Base-by-base conservation (phyloP, 2,329 filamentous ascomycete species). In the Fusarium scirpi region DNA sequence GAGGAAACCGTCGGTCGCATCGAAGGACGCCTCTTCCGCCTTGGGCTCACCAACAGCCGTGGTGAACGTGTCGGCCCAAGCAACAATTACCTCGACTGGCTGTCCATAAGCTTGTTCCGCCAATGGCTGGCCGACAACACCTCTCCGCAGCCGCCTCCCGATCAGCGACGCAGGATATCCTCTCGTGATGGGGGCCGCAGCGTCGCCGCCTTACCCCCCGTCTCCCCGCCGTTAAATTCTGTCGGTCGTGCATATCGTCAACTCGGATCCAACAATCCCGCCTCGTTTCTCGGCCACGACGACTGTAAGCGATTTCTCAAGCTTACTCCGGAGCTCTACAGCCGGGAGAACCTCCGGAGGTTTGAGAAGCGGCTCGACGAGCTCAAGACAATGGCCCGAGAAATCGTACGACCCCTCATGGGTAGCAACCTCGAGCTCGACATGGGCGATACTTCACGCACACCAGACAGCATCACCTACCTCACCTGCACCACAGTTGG, bases 101-200 rank as follows among this genome's bases (percentile, higher is more conserved):
- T 97, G 9, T 94, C 90, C 20, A 89, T 97, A 51, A 93, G 89
- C 44, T 84, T 97, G 15, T 98, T 98, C 81, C 88, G 95, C 6
- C 94, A 97, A 80, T 98, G 94, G 94, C 85, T 98, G 9, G 93
- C 94, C 6, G 94, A 98, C 75, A 95, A 94, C 79, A 97, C 93
- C 7, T 91, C 92, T 3, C 91, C 93, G 6, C 89, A 82, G 15
- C 60, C 80, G 57, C 72, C 78, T 62, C 56, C 78, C 58, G 78
- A 68, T 64, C 72, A 52, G 40, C 77, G 77, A 45, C 77, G 74
- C 32, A 70, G 67, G 65, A 71, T 71, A 20, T 64, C 60, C 45
- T 76, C 77, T 30, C 76, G 77, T 51, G 77, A 80, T 46, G 69
- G 71, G 27, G 74, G 68, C 55, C 74, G 76, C 24, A 62, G 76